Evolutionary conservation across 2,329 filamentous ascomycete genomes (phyloP), one percentile per base, ranked within the genome.

Genomic region (Lecanosticta acicola): DNA sequence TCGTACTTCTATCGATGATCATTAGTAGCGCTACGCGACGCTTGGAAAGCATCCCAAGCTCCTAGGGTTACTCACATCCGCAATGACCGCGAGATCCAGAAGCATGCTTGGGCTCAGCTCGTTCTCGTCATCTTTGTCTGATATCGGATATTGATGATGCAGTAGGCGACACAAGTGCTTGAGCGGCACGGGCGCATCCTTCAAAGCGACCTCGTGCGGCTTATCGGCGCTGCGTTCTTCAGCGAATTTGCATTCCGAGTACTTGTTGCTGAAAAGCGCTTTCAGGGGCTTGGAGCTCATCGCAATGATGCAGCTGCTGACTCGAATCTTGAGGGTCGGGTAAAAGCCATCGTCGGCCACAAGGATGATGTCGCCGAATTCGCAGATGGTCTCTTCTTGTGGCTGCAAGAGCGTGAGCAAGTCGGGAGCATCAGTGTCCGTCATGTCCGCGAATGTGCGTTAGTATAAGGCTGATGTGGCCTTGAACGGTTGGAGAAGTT

Each of bases 341-440:
- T 49, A 43, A 29, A 41, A 49, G n/a, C 39, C 45, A 20, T 56
- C 46, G 18, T 54, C 44, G 18, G 34, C 44, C 4, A 51, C 41
- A 18, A 56, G 39, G 10, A 48, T 46, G 35, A 54, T 19, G 35
- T 54, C 49, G 47, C 54, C 51, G 35, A 54, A 56, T 1, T 48
- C 43, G 48, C 49, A 54, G 24, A 51, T 14, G 16, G 14, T 34
- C 3, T 56, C 45, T n/a, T 21, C 33, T 3, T 26, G 16, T 2
- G 46, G 40, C 3, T 48, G 39, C 37, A 54, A 56, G 10, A 54
- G 48, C 3, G 39, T 21, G 24, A 39, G 19, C 13, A 45, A 29
- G 24, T 29, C 24, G 7, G 24, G 24, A 29, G 11, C 5, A 11
- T 5, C 24, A 11, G 5, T 11, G 11, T 29, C 24, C 24, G 24